phyloP scores from a whole-genome alignment of 2,329 filamentous ascomycete species.

The Colletotrichum karsti region DNA sequence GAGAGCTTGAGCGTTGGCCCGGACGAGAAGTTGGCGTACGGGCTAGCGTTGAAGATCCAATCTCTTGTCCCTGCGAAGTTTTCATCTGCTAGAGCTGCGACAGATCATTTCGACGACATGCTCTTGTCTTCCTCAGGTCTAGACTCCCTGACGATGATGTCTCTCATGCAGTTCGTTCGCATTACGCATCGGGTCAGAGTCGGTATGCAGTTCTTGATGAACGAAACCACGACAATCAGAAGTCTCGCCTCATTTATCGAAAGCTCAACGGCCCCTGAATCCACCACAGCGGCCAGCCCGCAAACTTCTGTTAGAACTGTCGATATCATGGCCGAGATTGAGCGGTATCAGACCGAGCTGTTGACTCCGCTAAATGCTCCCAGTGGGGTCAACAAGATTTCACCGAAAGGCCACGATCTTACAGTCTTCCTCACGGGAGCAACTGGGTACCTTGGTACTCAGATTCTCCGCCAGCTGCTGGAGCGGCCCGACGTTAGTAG shows the following conservation, averaged over 20 bases:
- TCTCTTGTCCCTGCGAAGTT: background rate
- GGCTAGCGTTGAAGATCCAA: background rate
- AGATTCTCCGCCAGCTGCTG: constrained; percentile 9
- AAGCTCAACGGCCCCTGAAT: accelerated
- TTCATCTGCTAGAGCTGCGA: background rate
- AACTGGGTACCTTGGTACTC: constrained; percentile 10
- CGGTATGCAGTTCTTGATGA: constrained; percentile 20
- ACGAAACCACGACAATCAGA: constrained; percentile 2
- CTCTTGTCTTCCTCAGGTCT: constrained; percentile 2
- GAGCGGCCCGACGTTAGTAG: background rate
- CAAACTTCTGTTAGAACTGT: background rate
- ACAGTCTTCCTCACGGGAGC: constrained; percentile 8
- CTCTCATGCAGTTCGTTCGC: constrained; percentile 20
- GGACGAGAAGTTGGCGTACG: background rate
- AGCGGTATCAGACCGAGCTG: background rate
- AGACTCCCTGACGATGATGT: constrained; percentile 24
- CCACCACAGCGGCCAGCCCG: accelerated
- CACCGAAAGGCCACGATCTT: background rate
- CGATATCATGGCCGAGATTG: background rate
- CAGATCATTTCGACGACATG: background rate
- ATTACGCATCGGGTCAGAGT: background rate
- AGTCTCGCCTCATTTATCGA: constrained; percentile 4
- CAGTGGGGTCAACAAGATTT: too few species aligned
- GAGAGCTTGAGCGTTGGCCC: background rate
- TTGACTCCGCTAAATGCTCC: background rate